Conservation (phyloP, 2,329 filamentous ascomycete genomes). For the Coniella lustricola region DNA sequence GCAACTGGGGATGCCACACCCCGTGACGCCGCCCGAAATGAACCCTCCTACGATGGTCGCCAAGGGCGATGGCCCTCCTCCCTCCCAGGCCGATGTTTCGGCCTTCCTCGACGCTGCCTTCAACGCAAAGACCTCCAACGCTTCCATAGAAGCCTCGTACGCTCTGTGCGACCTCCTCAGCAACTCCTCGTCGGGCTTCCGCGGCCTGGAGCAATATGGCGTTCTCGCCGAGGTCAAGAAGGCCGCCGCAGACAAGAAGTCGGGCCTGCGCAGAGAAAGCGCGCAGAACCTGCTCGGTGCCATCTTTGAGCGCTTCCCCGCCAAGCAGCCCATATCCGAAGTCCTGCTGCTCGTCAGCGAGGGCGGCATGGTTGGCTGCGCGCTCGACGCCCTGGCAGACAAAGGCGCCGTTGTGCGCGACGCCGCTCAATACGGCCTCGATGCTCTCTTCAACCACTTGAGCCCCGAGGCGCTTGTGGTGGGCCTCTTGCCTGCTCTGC, state of each 20-base stretch:
- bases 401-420: slow-evolving; percentile 86
- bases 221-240: slow-evolving; percentile 54
- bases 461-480: slow-evolving; percentile 75
- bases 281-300: slow-evolving; percentile 93
- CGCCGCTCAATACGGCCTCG: slow-evolving; percentile 87
- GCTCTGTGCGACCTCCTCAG: slow-evolving; percentile 53
- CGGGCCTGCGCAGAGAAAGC: slow-evolving; percentile 73
- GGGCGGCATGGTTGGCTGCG: slow-evolving; percentile 62
- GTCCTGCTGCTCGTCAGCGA: slow-evolving; percentile 77
- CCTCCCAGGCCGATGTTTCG: slow-evolving; percentile 59
- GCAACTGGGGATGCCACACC: slow-evolving; percentile 18
- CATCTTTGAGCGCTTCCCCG: slow-evolving; percentile 82
- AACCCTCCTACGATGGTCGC: slow-evolving; percentile 19
- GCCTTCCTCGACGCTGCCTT: slow-evolving; percentile 62
- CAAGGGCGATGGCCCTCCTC: slow-evolving; percentile 36
- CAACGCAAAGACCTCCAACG: slow-evolving; percentile 59
- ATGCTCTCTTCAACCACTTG: slow-evolving; percentile 75
- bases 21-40: slow-evolving; percentile 18
- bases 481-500: slow-evolving; percentile 71
- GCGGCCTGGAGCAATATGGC: slow-evolving; percentile 46
- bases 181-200: slow-evolving; percentile 39
- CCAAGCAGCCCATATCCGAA: slow-evolving; percentile 70
- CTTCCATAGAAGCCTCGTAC: slow-evolving; percentile 59
- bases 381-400: slow-evolving; percentile 80
- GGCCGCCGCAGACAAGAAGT: slow-evolving; percentile 91